Evolutionary conservation across 371 early-diverging fungal genomes (phyloP), one percentile per base, ranked within the genome.

Genomic region (Mycotypha africana): DNA sequence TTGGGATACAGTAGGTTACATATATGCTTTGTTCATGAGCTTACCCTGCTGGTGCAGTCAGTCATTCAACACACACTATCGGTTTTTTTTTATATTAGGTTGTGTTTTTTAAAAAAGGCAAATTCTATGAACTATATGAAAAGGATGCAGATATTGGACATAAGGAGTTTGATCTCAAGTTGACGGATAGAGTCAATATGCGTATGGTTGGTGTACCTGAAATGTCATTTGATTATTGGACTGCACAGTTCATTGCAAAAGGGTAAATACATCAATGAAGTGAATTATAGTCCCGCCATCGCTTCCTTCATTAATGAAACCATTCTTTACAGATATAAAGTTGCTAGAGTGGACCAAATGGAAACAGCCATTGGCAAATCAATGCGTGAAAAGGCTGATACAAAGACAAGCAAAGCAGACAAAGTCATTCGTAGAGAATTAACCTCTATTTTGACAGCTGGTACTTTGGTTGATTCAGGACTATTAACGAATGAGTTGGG

Each of bases 171-270:
- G 99, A 98, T 61, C 71, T 99, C 50, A 98, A 95, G 50, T 58
- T 99, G 57, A 93, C 95, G 0, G 98, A 98, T 49, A 81, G 99
- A 11, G 95, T 92, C 31, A 96, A 96, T 67, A 99, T 99, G 99
- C 79, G 92, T 31, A 99, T 99, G 99, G 96, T 92, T 0, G 99
- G 99, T 8, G 94, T 99, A 1, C 99, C 99, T 15, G 99, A 97
- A 61, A 74, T 75, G 30, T 81, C 88, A 3, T 95, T 98, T 56
- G 97, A 99, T 38, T 76, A 84, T 52, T 99, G 99, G 99, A 93
- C 95, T 0, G 78, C 89, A 0, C 91, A 95, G 67, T 99, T 99
- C 61, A 81, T 99, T 46, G 95, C 95, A 19, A 86, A 89, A 60
- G 99, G 99, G 23, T 89, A 88, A 7, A 23, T 38, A 22, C 32